Base-by-base conservation (phyloP, 768 basidiomycete genomes). In the Pseudohyphozyma bogoriensis region DNA sequence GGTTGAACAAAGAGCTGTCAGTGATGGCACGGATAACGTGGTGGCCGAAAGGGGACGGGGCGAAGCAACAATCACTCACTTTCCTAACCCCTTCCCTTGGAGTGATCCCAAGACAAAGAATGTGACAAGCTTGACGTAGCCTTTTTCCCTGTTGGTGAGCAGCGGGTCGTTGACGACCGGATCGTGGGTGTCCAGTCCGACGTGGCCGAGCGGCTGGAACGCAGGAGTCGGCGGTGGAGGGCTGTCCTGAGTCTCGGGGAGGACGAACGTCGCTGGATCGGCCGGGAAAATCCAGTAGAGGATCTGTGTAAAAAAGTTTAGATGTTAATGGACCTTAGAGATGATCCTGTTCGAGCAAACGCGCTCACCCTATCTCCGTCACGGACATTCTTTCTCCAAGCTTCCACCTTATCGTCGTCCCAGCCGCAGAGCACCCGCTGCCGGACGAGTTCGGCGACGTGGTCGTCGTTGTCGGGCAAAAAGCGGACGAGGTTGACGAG, bases 381-480 rank as follows among this genome's bases (percentile, higher is more conserved):
- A 6, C 56, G 46, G 3, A 51, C 42, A 37, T 50, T 44, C 3
- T 28, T 35, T 9, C 54, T 18, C 64, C 64, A 65, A 4, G 20
- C 26, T 20, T 61, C 60, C 15, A 65, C 45, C 7, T 11, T 40
- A 1, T 65, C 57, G 1, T 26, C 0, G 1, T 24, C 36, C 64
- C 64, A 65, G 2, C 64, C 64, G 16, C 64, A 65, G 7, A 65
- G 57, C n/a, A 57, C 36, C 1, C 58, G 49, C 24, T 60, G 63
- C 28, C 58, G 51, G 7, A 9, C 29, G n/a, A 63, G 58, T 20
- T 59, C 58, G 3, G 36, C 58, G 24, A 59, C 40, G 2, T 63
- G 40, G 0, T 20, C 26, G 4, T 51, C 31, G 18, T 36, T 18
- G 11, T 59, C 62, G 0, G 62, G 62, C 15, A 56, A 20, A 55